phyloP scores from a whole-genome alignment of 179 eudicot genomes.

The Silene coronaria region DNA sequence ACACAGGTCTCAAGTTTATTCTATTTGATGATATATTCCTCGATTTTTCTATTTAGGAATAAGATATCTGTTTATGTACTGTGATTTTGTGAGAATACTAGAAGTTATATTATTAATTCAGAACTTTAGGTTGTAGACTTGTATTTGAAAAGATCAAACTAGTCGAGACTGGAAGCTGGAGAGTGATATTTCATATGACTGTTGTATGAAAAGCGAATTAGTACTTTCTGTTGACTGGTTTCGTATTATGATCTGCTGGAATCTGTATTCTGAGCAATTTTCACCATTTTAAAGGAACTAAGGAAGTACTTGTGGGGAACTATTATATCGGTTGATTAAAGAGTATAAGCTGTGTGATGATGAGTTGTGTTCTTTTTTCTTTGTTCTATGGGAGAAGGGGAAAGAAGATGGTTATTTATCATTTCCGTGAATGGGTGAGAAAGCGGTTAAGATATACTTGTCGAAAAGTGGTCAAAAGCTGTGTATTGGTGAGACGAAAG shows the following conservation, averaged over 20 bases:
- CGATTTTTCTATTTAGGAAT: conserved; percentile 1
- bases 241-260: neutral
- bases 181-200: neutral
- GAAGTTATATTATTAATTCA: neutral
- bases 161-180: neutral
- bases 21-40: neutral
- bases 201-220: neutral
- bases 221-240: neutral
- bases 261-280: neutral
- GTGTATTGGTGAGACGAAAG: neutral
- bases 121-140: neutral
- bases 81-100: neutral
- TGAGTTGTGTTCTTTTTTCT: too few relatives aligned
- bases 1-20: neutral
- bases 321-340: neutral
- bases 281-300: neutral
- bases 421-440: too few relatives aligned
- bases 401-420: too few relatives aligned
- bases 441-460: too few relatives aligned
- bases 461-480: too few relatives aligned
- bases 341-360: too few relatives aligned
- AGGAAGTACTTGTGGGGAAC: too few relatives aligned
- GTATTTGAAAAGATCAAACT: neutral
- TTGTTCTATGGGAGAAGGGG: too few relatives aligned
- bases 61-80: neutral